A percentile compares a stretch with the other conserved stretches of the same genome.
Evolutionary conservation across 805 yeast genomes (phyloP).

Genomic region (Geotrichum ghanense): DNA sequence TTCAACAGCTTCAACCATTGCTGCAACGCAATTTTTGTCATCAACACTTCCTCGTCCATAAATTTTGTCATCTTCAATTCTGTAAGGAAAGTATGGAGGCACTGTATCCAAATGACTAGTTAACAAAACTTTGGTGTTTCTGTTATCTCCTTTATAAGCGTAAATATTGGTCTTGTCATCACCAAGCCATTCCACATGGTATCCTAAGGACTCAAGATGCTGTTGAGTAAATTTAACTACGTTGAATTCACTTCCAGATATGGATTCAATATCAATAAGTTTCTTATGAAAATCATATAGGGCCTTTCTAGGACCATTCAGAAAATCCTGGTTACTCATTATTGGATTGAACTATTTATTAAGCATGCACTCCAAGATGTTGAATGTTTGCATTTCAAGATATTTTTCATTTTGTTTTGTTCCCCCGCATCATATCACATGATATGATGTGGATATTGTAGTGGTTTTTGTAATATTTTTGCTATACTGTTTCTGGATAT

Average conservation of each 20-base stretch:
- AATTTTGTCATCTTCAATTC: slow-evolving; percentile 34
- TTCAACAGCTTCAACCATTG: slow-evolving; percentile 46
- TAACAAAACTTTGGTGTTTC: slow-evolving; percentile 38
- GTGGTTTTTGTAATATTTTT: too few species aligned
- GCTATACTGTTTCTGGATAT: too few species aligned
- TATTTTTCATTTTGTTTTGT: not conserved
- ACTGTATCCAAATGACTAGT: slow-evolving; percentile 67
- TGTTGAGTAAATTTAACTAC: slow-evolving; percentile 31
- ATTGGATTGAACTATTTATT: too few species aligned
- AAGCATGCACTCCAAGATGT: not conserved
- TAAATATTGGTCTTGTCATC: slow-evolving; percentile 37
- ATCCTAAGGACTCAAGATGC: slow-evolving; percentile 33
- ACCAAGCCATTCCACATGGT: slow-evolving; percentile 39
- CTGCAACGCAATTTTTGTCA: slow-evolving; percentile 61
- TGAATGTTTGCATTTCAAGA: not conserved
- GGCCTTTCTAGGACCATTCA: slow-evolving; percentile 15
- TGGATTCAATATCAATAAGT: slow-evolving; percentile 27
- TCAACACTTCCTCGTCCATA: slow-evolving; percentile 61
- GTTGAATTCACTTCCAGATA: slow-evolving; percentile 26
- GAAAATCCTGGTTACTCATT: not conserved
- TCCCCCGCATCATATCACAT: too few species aligned
- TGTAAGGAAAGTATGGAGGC: slow-evolving; percentile 51
- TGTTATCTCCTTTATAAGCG: slow-evolving; percentile 38
- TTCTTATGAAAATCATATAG: slow-evolving; percentile 23
- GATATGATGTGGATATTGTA: too few species aligned